Evolutionary conservation across 2,329 filamentous ascomycete species (phyloP).

Genomic region (Paecilomyces sp.): DNA sequence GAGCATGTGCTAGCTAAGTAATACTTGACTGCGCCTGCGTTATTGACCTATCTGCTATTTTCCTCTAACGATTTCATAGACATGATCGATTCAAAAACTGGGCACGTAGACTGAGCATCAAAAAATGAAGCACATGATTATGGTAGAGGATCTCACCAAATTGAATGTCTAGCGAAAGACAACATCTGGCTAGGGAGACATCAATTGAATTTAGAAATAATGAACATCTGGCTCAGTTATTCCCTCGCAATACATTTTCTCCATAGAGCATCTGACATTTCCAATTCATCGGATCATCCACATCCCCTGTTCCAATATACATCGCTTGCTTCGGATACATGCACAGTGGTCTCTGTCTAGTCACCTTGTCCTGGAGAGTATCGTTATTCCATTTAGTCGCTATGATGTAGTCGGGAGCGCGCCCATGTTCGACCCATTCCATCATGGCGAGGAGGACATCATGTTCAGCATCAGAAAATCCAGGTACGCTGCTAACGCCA

Average conservation of each 20-base stretch:
- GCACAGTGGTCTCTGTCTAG: constrained; percentile 4
- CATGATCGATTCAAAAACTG: neutral
- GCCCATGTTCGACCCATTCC: constrained; percentile 13
- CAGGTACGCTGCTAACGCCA: constrained; percentile 2
- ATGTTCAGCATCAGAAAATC: constrained; percentile 6
- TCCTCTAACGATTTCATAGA: neutral
- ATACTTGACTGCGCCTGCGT: neutral
- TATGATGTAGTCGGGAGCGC: constrained; percentile 8
- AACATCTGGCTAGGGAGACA: neutral
- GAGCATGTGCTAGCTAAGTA: constrained; percentile 11
- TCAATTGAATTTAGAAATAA: neutral
- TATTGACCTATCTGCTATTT: neutral
- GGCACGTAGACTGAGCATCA: neutral
- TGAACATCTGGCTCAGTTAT: neutral
- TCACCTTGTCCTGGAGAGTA: neutral
- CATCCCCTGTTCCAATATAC: constrained; percentile 3
- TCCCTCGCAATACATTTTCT: neutral
- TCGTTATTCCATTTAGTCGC: constrained; percentile 9
- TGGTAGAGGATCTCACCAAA: neutral
- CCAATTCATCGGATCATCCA: constrained; percentile 1
- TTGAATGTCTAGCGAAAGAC: neutral
- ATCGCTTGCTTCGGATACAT: constrained; percentile 4
- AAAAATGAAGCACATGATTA: neutral
- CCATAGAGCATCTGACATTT: constrained; percentile 1
- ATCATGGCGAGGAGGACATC: constrained; percentile 12